phyloP scores from a whole-genome alignment of 805 yeast genomes.

The Candida coquimbonensis region DNA sequence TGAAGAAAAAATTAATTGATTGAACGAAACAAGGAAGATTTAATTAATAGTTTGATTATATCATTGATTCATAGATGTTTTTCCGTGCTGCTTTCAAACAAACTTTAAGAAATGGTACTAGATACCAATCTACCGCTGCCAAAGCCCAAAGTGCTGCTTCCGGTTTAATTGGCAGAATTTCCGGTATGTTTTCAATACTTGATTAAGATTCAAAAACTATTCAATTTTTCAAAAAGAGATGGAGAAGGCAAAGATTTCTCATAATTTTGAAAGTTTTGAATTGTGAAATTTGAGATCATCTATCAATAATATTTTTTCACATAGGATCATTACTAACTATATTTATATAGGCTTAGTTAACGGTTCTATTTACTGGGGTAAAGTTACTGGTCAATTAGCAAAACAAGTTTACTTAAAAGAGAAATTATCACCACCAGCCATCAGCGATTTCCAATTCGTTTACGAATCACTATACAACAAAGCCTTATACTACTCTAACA shows the following conservation, averaged over 20 bases:
- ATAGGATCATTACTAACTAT: no score
- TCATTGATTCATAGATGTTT: constrained; percentile 4
- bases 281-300: not conserved
- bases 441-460: constrained; percentile 68
- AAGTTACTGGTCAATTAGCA: constrained; percentile 44
- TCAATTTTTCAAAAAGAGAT: no score
- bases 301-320: no score
- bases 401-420: constrained; percentile 78
- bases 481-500: constrained; percentile 36
- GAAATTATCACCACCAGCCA: constrained; percentile 86
- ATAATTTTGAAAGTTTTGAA: no score
- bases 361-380: constrained; percentile 72
- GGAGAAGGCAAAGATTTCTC: no score
- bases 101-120: constrained; percentile 23
- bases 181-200: constrained; percentile 21
- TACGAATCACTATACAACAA: constrained; percentile 49
- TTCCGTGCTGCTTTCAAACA: constrained; percentile 22
- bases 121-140: constrained; percentile 27
- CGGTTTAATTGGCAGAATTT: constrained; percentile 28
- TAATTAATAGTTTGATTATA: not conserved
- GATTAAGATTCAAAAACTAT: no score
- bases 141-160: constrained; percentile 33
- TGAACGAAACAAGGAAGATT: constrained; percentile 1
- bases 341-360: constrained; percentile 28
- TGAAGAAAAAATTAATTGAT: not conserved